A percentile compares a stretch with the other conserved stretches of the same genome.
These are phyloP conservation scores for Fistulifera solaris DNA, from an alignment of 108 stramenopile genomes.

Conservation along the genomic window DNA sequence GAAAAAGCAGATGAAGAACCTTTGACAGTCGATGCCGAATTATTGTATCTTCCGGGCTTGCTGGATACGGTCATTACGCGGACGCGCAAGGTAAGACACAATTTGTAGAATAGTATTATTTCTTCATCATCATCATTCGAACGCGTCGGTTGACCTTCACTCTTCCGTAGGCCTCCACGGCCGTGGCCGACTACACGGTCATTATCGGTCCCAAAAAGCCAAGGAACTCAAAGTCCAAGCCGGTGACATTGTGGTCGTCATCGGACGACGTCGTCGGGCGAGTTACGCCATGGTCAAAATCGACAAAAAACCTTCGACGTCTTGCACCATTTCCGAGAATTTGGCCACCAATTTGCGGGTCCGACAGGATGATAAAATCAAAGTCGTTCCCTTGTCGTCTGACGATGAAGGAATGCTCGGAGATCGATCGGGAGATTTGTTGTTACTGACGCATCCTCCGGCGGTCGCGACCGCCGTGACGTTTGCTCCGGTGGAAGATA, in stretches of 20 bases:
- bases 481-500: conserved; percentile 73
- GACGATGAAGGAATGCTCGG: conserved; percentile 10
- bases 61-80: conserved; percentile 48
- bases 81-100: conserved; percentile 32
- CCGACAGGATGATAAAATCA: conserved; percentile 65
- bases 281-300: conserved; percentile 53
- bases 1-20: background rate
- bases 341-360: conserved; percentile 65
- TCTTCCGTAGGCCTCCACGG: conserved; percentile 22
- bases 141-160: conserved; percentile 3
- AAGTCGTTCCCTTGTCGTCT: conserved; percentile 41
- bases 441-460: conserved; percentile 31
- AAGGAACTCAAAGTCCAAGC: conserved; percentile 57
- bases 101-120: background rate
- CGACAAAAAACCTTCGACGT: conserved; percentile 29
- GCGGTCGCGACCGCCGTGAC: conserved; percentile 44
- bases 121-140: conserved; percentile 2
- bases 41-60: conserved; percentile 72
- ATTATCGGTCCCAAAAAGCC: conserved; percentile 61
- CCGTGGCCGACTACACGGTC: conserved; percentile 37
- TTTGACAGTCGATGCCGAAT: conserved; percentile 8
- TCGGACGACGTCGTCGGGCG: conserved; percentile 70
- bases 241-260: conserved; percentile 59
- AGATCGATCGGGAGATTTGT: conserved; percentile 57
- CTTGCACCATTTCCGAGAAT: conserved; percentile 37